Percentiles rank a stretch among this genome's conserved stretches.
These are phyloP conservation scores for Rhodotorula babjevae DNA, from an alignment of 768 basidiomycete species.

Conservation along the genomic window DNA sequence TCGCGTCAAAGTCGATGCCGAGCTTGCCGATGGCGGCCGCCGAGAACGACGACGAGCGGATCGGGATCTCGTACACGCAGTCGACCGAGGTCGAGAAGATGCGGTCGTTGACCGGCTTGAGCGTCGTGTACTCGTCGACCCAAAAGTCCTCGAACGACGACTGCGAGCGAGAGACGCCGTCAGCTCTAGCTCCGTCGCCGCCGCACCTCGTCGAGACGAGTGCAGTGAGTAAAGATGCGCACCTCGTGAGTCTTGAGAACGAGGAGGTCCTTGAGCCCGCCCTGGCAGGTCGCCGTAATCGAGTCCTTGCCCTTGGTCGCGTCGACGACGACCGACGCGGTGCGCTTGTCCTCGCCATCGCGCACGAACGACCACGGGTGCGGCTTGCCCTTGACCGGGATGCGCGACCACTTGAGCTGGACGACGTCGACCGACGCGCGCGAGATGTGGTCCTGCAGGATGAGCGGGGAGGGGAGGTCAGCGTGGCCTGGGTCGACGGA, in stretches of 20 bases:
- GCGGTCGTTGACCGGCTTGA: constrained; percentile 72
- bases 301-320: constrained; percentile 61
- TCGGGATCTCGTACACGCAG: constrained; percentile 49
- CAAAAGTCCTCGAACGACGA: constrained; percentile 64
- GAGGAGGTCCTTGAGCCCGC: constrained; percentile 36
- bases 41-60: constrained; percentile 49
- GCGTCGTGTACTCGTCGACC: constrained; percentile 62
- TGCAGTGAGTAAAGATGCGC: not conserved
- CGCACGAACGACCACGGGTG: constrained; percentile 79
- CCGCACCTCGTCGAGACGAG: too few relatives aligned
- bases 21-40: constrained; percentile 45
- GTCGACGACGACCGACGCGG: constrained; percentile 54
- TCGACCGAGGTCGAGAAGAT: constrained; percentile 87
- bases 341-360: constrained; percentile 83
- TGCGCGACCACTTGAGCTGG: constrained; percentile 69
- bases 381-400: constrained; percentile 47
- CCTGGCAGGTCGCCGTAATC: constrained; percentile 58
- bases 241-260: constrained; percentile 66
- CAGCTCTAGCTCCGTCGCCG: too few relatives aligned
- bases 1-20: constrained; percentile 58
- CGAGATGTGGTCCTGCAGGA: constrained; percentile 30
- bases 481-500: not conserved
- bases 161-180: constrained; percentile 41
- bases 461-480: not conserved
- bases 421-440: constrained; percentile 41